Evolutionary conservation across 1,284 basidiomycete genomes (phyloP), one percentile per base, ranked within the genome.

Genomic region (Cryptococcus amylolentus): DNA sequence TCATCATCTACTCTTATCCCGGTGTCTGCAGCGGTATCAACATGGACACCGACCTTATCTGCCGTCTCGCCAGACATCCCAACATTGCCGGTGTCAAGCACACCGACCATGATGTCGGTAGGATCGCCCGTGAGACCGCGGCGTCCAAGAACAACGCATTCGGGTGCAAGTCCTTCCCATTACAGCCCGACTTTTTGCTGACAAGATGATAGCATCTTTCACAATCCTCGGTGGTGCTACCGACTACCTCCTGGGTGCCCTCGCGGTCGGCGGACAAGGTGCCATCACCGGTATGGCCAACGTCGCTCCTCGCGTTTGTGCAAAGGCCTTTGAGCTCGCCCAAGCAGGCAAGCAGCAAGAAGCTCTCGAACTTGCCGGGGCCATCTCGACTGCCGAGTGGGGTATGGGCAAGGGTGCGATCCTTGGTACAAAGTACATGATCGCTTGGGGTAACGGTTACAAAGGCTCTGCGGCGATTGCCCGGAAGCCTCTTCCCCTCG

Each of bases 201-300:
- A 35, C 31, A 35, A 35, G 31, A 35, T 35, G 31, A 35, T 35
- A 67, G 64, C 63, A 16, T 56, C 67, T 20, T 76, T 73, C 63
- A 63, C 65, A 27, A 68, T 76, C 20, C 63, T 76, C 12, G 73
- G 66, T 20, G 73, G 73, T n/a, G 72, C 71, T 27, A 60, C 71
- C 8, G 73, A 75, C 50, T 75, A 75, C 51, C 58, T 75, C 3
- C 57, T 72, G 5, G 67, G 65, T 26, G 55, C 69, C 1, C 31
- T 71, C 7, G 63, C 68, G 5, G 61, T 66, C 38, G 69, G 69
- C 23, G 68, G 64, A 7, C 56, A 64, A 26, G 73, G 75, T 6
- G 68, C 70, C 31, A 77, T 77, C 54, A 75, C 75, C 5, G 75
- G 73, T 9, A 62, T 76, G 55, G 67, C 64, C 28, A 75, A 77